Evolutionary conservation across 345 rosid genomes (phyloP).

Genomic region (Stellera chamaejasme): DNA sequence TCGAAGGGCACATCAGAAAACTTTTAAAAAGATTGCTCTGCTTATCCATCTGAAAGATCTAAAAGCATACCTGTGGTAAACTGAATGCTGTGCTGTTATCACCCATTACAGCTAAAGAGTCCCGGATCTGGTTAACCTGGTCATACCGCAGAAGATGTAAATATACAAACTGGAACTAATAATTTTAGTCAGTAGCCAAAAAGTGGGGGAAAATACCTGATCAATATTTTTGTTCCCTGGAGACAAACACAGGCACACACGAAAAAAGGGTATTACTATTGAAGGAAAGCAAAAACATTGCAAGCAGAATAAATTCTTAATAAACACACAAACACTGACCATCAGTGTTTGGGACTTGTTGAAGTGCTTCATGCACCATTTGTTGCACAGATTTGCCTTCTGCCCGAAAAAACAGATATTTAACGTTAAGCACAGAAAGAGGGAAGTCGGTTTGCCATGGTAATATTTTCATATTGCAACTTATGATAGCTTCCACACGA

Average conservation of each 20-base stretch:
- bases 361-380: constrained; percentile 97
- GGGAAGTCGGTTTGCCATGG: too few relatives aligned
- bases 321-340: constrained; percentile 35
- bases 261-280: constrained; percentile 9
- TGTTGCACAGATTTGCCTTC: constrained; percentile 97
- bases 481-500: too few relatives aligned
- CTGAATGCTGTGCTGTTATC: constrained; percentile 98
- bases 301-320: constrained; percentile 6
- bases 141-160: constrained; percentile 12
- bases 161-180: constrained; percentile 14
- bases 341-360: constrained; percentile 64
- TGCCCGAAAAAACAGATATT: constrained; percentile 23
- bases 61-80: constrained; percentile 76
- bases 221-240: constrained; percentile 92
- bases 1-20: too few relatives aligned
- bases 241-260: constrained; percentile 22
- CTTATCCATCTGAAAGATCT: too few relatives aligned
- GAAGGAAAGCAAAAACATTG: too few relatives aligned
- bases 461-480: background rate
- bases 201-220: constrained; percentile 41
- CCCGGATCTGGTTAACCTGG: constrained; percentile 93
- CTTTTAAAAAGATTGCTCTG: too few relatives aligned
- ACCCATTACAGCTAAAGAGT: constrained; percentile 92
- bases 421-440: too few relatives aligned
- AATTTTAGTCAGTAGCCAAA: constrained; percentile 6